Evolutionary conservation across 768 basidiomycete genomes (phyloP), one percentile per base, ranked within the genome.

Genomic region (Lentinula guzmanii): DNA sequence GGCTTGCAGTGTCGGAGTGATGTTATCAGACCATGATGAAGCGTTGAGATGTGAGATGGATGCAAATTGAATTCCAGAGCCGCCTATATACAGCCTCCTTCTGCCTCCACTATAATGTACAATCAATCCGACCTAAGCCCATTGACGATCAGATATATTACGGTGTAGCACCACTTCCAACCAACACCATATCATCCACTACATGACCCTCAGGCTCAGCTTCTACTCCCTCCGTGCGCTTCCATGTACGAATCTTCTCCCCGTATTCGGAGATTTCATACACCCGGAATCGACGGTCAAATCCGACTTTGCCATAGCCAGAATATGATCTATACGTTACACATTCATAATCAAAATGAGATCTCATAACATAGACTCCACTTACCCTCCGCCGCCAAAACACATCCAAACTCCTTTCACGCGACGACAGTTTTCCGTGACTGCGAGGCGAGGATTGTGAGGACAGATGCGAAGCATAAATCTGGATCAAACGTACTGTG

Each of bases 371-470:
- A 28, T 34, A 45, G 60, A 3, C 50, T n/a, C 21, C 9, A 76
- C 85, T 72, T 68, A 89, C 82, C 90, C 88, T 71, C 91, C 91
- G 43, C 92, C 92, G 7, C 89, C 89, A 69, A 95, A 95, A 73
- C 95, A 97, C 64, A 87, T 75, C 95, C 96, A 98, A 13, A 98
- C 82, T 9, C 92, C 92, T 61, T 86, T 82, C 16, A 93, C 80
- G 15, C 95, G 84, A 66, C 87, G 82, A 67, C 95, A 97, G 65
- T 94, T 89, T 69, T 97, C 93, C 15, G 91, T 94, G 15, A 93
- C 91, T 91, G 61, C 9, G 57, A 50, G 52, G 3, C 31, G 16
- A 39, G 21, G 6, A 53, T 31, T 9, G 59, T 74, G 51, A 70
- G 67, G 52, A 57, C 16, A 64, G 28, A 21, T 13, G 33, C 52